Conservation (phyloP, 176 grass and related monocot species). For the Pontederia crassipes region DNA sequence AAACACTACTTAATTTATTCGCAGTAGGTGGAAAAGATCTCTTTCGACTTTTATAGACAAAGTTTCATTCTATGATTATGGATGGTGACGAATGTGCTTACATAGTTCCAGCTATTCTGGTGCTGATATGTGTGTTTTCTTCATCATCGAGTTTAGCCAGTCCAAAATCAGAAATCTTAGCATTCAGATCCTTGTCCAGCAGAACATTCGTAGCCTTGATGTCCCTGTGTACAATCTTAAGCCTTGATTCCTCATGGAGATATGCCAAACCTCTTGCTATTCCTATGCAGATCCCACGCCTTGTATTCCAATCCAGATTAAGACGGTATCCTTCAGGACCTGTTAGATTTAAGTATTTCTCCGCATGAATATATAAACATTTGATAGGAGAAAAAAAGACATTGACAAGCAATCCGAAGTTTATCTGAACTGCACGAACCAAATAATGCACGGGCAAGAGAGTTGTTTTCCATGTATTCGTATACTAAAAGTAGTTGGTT, state of each 20-base stretch:
- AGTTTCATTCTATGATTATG: too few species aligned
- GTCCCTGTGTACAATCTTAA: conserved; percentile 89
- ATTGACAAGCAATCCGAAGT: neutral
- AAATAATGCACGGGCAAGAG: neutral
- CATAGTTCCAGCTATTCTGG: conserved; percentile 76
- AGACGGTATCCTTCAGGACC: conserved; percentile 41
- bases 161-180: conserved; percentile 93
- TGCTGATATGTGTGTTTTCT: conserved; percentile 48
- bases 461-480: conserved; percentile 10
- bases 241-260: conserved; percentile 77
- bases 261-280: conserved; percentile 61
- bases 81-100: conserved; percentile 15
- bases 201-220: conserved; percentile 90
- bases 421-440: neutral
- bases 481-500: neutral
- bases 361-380: too few species aligned
- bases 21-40: too few species aligned
- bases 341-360: conserved; percentile 2
- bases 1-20: too few species aligned
- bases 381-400: neutral
- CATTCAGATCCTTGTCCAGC: conserved; percentile 57
- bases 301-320: conserved; percentile 55
- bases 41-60: too few species aligned
- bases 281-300: conserved; percentile 59
- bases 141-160: conserved; percentile 84